Evolutionary conservation across 371 early-diverging fungal species (phyloP), one percentile per base, ranked within the genome.

Genomic region (Circinella umbellata): DNA sequence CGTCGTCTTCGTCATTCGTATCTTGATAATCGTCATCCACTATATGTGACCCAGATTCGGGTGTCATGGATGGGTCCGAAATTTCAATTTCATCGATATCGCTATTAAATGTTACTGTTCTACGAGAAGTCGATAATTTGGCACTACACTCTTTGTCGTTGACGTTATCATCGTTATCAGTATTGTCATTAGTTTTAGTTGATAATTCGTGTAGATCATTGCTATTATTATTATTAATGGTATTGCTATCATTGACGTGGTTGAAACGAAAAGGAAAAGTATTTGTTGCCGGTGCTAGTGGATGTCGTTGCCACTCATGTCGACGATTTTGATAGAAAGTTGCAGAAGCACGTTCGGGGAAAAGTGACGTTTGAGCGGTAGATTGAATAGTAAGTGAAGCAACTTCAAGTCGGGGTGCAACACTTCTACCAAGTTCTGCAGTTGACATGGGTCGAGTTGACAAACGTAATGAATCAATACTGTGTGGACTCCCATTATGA

Each of bases 341-440:
- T 17, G 34, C 57, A 9, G 64, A 60, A 20, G 54, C 37, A 39
- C 18, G 54, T 61, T 69, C 61, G 0, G 70, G 62, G 18, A 73
- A 65, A n/a, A 69, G 67, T 7, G 67, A 68, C 15, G 63, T 64
- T 34, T 68, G 72, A 17, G 66, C 48, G 18, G 48, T 70, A 9
- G 72, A 55, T 13, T 64, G 63, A 62, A 75, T 75, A 48, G 69
- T 72, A 15, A 75, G 63, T 34, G 72, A 61, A 8, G 75, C 75
- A 13, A 75, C 61, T 67, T 75, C 67, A 42, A 75, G 71, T 57
- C 61, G 51, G 6, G 72, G 49, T 27, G 74, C 71, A 67, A 69
- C 71, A 13, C 39, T 67, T 60, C 65, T 69, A 0, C 71, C 75
- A 2, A 71, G 61, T 38, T 75, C 75, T 34, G 69, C 27, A 46